These are phyloP conservation scores for Acarospora socialis DNA, from an alignment of 2,329 filamentous ascomycete species.

Conservation along the genomic window DNA sequence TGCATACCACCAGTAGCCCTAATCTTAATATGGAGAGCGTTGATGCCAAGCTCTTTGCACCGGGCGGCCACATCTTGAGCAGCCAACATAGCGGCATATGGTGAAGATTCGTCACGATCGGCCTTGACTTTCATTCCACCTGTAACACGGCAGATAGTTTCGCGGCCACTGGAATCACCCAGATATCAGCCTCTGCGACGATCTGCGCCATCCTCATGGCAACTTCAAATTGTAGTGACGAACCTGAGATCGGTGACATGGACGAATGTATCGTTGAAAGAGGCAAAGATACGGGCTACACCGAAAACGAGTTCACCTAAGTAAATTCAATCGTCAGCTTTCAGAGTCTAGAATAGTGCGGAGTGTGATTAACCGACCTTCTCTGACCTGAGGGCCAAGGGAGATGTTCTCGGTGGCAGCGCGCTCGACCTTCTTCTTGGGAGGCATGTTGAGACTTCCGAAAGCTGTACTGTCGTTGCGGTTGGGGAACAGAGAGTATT, in stretches of 20 bases:
- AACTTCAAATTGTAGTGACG: conserved; percentile 24
- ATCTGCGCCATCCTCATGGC: conserved; percentile 5
- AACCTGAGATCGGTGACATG: conserved; percentile 98
- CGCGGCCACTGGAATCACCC: conserved; percentile 79
- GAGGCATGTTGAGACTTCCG: conserved; percentile 60
- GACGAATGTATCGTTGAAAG: conserved; percentile 88
- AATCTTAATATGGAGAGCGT: conserved; percentile 99
- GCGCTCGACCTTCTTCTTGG: conserved; percentile 76
- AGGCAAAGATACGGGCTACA: conserved; percentile 95
- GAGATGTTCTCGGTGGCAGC: conserved; percentile 87
- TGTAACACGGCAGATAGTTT: conserved; percentile 99
- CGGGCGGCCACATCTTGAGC: conserved; percentile 93
- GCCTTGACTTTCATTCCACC: conserved; percentile 99
- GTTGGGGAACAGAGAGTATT: conserved; percentile 25
- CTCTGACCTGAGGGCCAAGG: conserved; percentile 89
- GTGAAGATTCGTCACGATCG: conserved; percentile 98
- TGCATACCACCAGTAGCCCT: conserved; percentile 86
- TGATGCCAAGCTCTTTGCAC: conserved; percentile 76
- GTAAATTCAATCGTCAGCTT: conserved; percentile 12
- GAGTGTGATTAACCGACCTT: conserved; percentile 48
- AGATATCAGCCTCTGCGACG: conserved; percentile 45
- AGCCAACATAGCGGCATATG: conserved; percentile 99
- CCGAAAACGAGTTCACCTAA: conserved; percentile 92
- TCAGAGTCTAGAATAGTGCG: neutral
- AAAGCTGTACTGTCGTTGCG: conserved; percentile 17